These are phyloP conservation scores for Corylus avellana DNA, from an alignment of 306 rosid species.

Conservation along the genomic window DNA sequence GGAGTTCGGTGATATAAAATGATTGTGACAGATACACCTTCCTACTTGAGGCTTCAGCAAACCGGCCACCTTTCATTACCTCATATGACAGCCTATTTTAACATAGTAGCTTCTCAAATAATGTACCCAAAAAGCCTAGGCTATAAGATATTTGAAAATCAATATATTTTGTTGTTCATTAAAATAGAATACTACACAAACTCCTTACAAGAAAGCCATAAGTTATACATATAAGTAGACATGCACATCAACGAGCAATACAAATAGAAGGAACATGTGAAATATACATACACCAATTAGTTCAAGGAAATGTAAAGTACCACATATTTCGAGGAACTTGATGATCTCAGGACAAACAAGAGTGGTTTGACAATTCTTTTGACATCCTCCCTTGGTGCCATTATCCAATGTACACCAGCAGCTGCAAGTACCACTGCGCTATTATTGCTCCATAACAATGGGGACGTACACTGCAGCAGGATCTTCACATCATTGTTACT, in stretches of 20 bases:
- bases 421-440: constrained; percentile 98
- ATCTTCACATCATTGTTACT: constrained; percentile 71
- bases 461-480: constrained; percentile 85
- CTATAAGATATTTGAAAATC: neutral
- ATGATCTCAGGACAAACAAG: constrained; percentile 79
- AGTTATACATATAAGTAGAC: neutral
- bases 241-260: constrained; percentile 7
- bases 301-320: constrained; percentile 45
- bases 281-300: constrained; percentile 5
- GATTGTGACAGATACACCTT: neutral
- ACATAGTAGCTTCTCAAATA: neutral
- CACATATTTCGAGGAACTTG: constrained; percentile 84
- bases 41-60: neutral
- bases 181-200: constrained; percentile 2
- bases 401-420: constrained; percentile 91
- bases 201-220: constrained; percentile 19
- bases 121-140: neutral
- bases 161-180: neutral
- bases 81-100: neutral
- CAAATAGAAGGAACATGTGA: constrained; percentile 10
- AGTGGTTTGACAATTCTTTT: constrained; percentile 81
- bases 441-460: constrained; percentile 92
- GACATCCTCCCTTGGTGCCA: constrained; percentile 71
- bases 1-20: neutral
- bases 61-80: neutral